Evolutionary conservation across 2,329 filamentous ascomycete species (phyloP).

Genomic region (Fusarium sp.): DNA sequence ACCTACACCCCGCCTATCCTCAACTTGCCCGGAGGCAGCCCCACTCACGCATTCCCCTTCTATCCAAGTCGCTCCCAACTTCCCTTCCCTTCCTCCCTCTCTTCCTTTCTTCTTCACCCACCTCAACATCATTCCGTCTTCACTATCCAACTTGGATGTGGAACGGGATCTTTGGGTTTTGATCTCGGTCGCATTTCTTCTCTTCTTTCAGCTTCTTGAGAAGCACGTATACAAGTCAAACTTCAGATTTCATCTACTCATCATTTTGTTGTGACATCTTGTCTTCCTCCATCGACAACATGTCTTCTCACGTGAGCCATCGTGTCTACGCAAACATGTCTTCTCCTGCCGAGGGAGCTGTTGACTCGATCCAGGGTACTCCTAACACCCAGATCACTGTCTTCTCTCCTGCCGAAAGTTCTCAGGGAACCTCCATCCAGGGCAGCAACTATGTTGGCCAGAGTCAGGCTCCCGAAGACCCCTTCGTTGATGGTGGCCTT

Average conservation of each 20-base stretch:
- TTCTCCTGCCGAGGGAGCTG: constrained; percentile 61
- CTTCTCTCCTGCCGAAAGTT: constrained; percentile 69
- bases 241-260: constrained; percentile 14
- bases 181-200: constrained; percentile 24
- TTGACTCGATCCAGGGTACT: constrained; percentile 68
- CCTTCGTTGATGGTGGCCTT: constrained; percentile 58
- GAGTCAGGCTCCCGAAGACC: constrained; percentile 51
- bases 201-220: constrained; percentile 20
- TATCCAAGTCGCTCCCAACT: constrained; percentile 12
- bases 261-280: constrained; percentile 25
- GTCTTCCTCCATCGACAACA: constrained; percentile 32
- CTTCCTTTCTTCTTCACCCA: constrained; percentile 11
- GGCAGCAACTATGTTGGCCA: constrained; percentile 43
- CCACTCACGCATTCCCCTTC: neutral
- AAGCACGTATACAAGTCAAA: constrained; percentile 3
- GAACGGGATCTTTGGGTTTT: constrained; percentile 23
- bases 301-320: constrained; percentile 54
- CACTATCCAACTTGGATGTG: constrained; percentile 16
- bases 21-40: neutral
- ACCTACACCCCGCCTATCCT: neutral
- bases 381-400: constrained; percentile 71
- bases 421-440: constrained; percentile 32
- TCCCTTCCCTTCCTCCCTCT: neutral
- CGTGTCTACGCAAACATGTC: constrained; percentile 54
- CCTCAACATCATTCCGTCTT: constrained; percentile 14